Base-by-base conservation (phyloP, 495 filamentous ascomycete genomes). In the Penicillium atrosanguineum region DNA sequence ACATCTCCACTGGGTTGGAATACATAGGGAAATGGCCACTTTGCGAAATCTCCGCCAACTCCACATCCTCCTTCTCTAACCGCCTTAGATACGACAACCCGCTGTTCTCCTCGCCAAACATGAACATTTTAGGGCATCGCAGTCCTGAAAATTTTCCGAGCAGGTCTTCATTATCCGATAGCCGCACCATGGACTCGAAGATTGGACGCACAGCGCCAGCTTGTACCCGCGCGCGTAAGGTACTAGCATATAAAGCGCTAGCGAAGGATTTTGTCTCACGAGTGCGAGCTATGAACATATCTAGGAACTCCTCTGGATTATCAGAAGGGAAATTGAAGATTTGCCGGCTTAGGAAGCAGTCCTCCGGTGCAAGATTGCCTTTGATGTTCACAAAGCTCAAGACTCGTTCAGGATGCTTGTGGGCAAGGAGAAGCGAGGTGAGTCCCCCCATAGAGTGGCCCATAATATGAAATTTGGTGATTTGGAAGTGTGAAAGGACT, bases 1-100 rank as follows among this genome's bases (percentile, higher is more conserved):
- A 23, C 23, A 23, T 23, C 23, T 23, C 23, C 2, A 23, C 23
- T 23, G 23, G 23, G 23, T 23, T 23, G 23, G 23, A 23, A 52
- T 69, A 69, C 67, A 69, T 69, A 6, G 67, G 67, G 38, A 69
- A 69, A 62, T 67, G 62, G 11, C 64, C 67, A 50, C 56, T 55
- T 8, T 45, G 47, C 34, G 39, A 14, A 26, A 69, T 67, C 40
- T 58, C 25, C 38, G 64, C 67, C 52, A 69, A 56, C 38, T 65
- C 64, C 23, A 69, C 64, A 0, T 56, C 56, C n/a, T 56, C 53
- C 46, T 52, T 45, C 50, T 52, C 44, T 34, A 67, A 45, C 37
- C 40, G 25, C 3, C 41, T 19, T 34, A 69, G 31, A 57, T 69
- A 67, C 12, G 64, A 65, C 15, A 67, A 44, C 2, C 47, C 50